A percentile compares a stretch with the other conserved stretches of the same genome.
Evolutionary conservation across 257 asterid genomes (phyloP).

Genomic region (Haberlea rhodopensis): DNA sequence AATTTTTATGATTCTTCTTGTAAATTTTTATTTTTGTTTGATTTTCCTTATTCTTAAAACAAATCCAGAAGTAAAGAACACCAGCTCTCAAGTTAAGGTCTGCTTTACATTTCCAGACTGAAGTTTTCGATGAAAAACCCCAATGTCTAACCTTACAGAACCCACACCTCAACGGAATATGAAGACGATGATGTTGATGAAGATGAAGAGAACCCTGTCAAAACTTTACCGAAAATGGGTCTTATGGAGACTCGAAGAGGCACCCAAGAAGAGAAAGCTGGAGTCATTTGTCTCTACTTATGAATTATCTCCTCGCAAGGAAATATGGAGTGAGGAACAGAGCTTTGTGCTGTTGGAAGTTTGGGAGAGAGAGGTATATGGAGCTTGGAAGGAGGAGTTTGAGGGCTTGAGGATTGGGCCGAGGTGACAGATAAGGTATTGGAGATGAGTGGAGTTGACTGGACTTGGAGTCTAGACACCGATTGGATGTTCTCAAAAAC

Average conservation of each 20-base stretch:
- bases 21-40: no score
- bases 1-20: no score
- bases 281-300: constrained; percentile 56
- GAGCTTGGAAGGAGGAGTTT: constrained; percentile 75
- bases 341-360: constrained; percentile 63
- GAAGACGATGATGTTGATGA: constrained; percentile 51
- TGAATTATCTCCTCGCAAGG: constrained; percentile 49
- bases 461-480: constrained; percentile 62
- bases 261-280: constrained; percentile 71
- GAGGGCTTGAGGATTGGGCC: constrained; percentile 71
- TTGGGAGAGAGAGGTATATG: constrained; percentile 84
- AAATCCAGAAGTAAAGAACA: neutral
- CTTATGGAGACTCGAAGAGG: constrained; percentile 47
- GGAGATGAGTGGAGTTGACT: constrained; percentile 61
- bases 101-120: constrained; percentile 19
- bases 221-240: constrained; percentile 36
- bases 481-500: constrained; percentile 67
- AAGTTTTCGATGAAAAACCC: constrained; percentile 54
- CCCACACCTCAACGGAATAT: constrained; percentile 31
- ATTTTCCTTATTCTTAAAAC: neutral
- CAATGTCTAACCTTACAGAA: constrained; percentile 39
- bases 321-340: constrained; percentile 66
- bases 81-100: neutral
- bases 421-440: constrained; percentile 71
- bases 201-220: constrained; percentile 48